Percentiles rank a stretch among this genome's conserved stretches.
Evolutionary conservation across 1,139 yeast genomes (phyloP).

Genomic region (Magnusiomyces starmeri): DNA sequence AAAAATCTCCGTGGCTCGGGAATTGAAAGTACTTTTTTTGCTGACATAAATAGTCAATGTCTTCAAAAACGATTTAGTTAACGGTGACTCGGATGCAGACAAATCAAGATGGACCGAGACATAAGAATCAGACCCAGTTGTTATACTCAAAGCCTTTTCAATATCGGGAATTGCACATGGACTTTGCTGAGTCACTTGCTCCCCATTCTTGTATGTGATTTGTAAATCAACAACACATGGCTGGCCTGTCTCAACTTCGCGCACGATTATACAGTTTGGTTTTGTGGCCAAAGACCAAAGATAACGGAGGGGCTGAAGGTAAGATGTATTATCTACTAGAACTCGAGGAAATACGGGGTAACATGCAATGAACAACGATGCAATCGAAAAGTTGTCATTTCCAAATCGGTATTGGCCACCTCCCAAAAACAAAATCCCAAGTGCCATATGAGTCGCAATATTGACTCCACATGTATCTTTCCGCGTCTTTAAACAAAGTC

Average conservation of each 20-base stretch:
- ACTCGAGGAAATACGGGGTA: conserved; percentile 62
- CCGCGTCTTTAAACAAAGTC: conserved; percentile 52
- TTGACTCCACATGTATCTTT: conserved; percentile 57
- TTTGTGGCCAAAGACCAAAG: conserved; percentile 87
- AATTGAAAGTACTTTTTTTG: background rate
- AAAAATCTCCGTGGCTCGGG: conserved; percentile 2
- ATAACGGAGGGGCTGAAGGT: conserved; percentile 80
- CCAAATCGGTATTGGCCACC: conserved; percentile 83
- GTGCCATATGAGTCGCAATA: conserved; percentile 72
- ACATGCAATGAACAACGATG: conserved; percentile 63
- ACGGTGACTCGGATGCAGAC: background rate
- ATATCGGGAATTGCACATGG: conserved; percentile 3
- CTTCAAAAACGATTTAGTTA: conserved; percentile 1
- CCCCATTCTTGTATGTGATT: conserved; percentile 40
- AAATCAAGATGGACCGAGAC: background rate
- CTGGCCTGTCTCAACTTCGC: conserved; percentile 53
- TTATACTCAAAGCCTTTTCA: background rate
- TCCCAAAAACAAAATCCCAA: conserved; percentile 84
- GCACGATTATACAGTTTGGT: conserved; percentile 66
- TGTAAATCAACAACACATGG: conserved; percentile 42
- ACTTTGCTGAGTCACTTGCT: conserved; percentile 6
- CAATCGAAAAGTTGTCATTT: conserved; percentile 36
- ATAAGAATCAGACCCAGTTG: background rate
- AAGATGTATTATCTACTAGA: conserved; percentile 42
- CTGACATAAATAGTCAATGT: conserved; percentile 1